Conservation (phyloP, 192 early-diverging fungal genomes). For the Backusella psychrophila region DNA sequence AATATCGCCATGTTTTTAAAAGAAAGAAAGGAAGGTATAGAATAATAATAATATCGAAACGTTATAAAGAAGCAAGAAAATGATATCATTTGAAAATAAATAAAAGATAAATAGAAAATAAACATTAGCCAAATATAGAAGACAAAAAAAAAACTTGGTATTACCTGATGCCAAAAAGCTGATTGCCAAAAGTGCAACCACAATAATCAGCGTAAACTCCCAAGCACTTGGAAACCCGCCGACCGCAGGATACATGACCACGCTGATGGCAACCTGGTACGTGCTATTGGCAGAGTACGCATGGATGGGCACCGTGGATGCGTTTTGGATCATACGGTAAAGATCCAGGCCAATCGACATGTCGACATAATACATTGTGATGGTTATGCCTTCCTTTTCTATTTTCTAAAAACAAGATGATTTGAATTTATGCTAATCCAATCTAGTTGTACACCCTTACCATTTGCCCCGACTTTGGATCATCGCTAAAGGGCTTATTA, state of each 20-base stretch:
- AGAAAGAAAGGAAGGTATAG: not conserved
- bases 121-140: not conserved
- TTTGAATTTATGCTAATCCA: too few species aligned
- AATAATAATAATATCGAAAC: too few species aligned
- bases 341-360: conserved; percentile 3
- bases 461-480: conserved; percentile 14
- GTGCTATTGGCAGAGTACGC: conserved; percentile 12
- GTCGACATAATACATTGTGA: conserved; percentile 26
- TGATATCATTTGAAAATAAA: not conserved
- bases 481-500: conserved; percentile 18
- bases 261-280: conserved; percentile 10
- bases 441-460: too few species aligned
- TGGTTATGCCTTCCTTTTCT: conserved; percentile 12
- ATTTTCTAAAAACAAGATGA: conserved; percentile 10
- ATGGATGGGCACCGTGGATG: not conserved
- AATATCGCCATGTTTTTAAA: not conserved
- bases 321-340: conserved; percentile 16
- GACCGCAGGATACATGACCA: conserved; percentile 23
- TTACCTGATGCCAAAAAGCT: conserved; percentile 47
- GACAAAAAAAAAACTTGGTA: not conserved
- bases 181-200: conserved; percentile 40
- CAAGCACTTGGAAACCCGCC: conserved; percentile 39
- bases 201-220: conserved; percentile 50
- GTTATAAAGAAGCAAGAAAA: not conserved
- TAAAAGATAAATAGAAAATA: not conserved